phyloP scores from a whole-genome alignment of 2,329 filamentous ascomycete genomes.

The Fusarium goolgardi region DNA sequence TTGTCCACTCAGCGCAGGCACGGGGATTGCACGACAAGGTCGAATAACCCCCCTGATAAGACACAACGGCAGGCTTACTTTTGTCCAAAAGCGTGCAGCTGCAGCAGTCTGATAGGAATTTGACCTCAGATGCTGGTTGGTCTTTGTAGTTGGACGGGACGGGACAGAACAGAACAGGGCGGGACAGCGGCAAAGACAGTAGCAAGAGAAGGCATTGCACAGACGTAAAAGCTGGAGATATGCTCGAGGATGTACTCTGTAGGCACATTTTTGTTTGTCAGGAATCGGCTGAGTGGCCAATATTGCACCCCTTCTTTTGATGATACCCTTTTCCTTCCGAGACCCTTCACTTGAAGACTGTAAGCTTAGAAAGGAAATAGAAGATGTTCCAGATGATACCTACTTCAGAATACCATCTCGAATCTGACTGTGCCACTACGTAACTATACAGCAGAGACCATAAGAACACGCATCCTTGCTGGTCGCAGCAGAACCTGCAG shows the following conservation, averaged over 20 bases:
- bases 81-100: constrained; percentile 42
- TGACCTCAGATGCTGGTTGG: constrained; percentile 1
- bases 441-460: constrained; percentile 11
- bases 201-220: constrained; percentile 23
- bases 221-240: constrained; percentile 28
- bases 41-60: constrained; percentile 16
- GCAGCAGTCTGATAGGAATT: constrained; percentile 40
- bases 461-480: constrained; percentile 27
- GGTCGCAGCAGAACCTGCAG: constrained; percentile 39
- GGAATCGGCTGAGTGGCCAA: constrained; percentile 12
- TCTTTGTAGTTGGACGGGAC: not conserved
- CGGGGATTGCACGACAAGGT: constrained; percentile 27
- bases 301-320: constrained; percentile 8
- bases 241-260: constrained; percentile 13
- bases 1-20: constrained; percentile 32
- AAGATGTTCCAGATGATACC: not conserved
- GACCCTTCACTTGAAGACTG: constrained; percentile 20
- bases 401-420: not conserved
- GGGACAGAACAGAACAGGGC: not conserved
- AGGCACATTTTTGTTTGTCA: constrained; percentile 34
- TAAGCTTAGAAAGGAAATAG: constrained; percentile 6
- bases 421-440: constrained; percentile 27
- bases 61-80: constrained; percentile 33
- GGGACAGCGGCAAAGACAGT: not conserved
- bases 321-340: not conserved